phyloP scores from a whole-genome alignment of 805 yeast genomes.

The Hanseniaspora jakobsenii region DNA sequence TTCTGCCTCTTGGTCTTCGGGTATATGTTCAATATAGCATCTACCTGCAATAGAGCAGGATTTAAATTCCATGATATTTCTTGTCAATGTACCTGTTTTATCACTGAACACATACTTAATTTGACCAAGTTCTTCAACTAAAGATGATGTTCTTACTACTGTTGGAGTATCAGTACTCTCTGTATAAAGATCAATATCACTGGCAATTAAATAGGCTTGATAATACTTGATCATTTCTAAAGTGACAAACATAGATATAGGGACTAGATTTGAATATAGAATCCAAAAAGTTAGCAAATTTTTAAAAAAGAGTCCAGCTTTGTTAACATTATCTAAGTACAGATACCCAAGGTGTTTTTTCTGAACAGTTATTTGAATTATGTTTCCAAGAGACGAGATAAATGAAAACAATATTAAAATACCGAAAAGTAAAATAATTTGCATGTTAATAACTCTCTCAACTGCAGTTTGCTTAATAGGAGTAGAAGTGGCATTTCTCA shows the following conservation, averaged over 20 bases:
- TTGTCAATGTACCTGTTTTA: slow-evolving; percentile 91
- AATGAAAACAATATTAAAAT: slow-evolving; percentile 64
- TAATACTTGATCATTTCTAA: slow-evolving; percentile 91
- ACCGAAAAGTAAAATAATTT: slow-evolving; percentile 76
- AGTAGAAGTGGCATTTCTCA: slow-evolving; percentile 98
- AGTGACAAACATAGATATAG: slow-evolving; percentile 90
- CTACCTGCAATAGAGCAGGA: slow-evolving; percentile 87
- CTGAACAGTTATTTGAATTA: slow-evolving; percentile 47
- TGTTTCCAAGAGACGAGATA: slow-evolving; percentile 80
- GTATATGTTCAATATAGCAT: slow-evolving; percentile 76
- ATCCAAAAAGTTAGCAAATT: slow-evolving; percentile 93
- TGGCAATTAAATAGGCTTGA: slow-evolving; percentile 86
- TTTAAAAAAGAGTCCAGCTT: slow-evolving; percentile 61
- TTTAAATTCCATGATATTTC: slow-evolving; percentile 94
- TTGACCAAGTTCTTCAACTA: slow-evolving; percentile 95
- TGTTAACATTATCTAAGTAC: slow-evolving; percentile 53
- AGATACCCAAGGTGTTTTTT: slow-evolving; percentile 49
- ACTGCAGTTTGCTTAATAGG: slow-evolving; percentile 96
- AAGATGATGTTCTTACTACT: slow-evolving; percentile 84
- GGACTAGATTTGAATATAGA: slow-evolving; percentile 90
- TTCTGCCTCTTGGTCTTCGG: slow-evolving; percentile 74
- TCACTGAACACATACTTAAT: slow-evolving; percentile 93
- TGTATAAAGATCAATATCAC: slow-evolving; percentile 87
- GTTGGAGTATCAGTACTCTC: slow-evolving; percentile 86
- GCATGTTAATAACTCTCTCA: slow-evolving; percentile 86